phyloP scores from a whole-genome alignment of 2,329 filamentous ascomycete genomes.

The Endoconidiophora laricicola region DNA sequence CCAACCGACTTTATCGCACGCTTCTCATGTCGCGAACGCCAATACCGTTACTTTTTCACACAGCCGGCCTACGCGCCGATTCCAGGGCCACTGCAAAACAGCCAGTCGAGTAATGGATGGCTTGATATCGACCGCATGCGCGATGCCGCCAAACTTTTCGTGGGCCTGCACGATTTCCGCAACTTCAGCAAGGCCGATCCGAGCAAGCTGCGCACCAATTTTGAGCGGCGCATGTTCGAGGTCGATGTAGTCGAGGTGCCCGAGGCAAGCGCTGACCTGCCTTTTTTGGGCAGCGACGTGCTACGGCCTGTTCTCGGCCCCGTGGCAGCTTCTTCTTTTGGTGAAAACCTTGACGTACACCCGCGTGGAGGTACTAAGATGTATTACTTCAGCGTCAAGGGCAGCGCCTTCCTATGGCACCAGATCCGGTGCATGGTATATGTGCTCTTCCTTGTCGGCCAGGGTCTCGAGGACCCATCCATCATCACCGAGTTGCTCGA shows the following conservation, averaged over 20 bases:
- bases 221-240: conserved; percentile 61
- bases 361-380: conserved; percentile 37
- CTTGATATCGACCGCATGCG: conserved; percentile 81
- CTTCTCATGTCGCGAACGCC: conserved; percentile 79
- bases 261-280: conserved; percentile 34
- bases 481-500: conserved; percentile 64
- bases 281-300: conserved; percentile 32
- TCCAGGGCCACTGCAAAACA: conserved; percentile 17
- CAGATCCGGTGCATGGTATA: conserved; percentile 92
- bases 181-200: conserved; percentile 94
- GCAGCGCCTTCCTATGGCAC: conserved; percentile 92
- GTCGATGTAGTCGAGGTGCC: conserved; percentile 59
- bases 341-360: conserved; percentile 1
- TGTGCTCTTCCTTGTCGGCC: conserved; percentile 80
- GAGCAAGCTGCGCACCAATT: conserved; percentile 76
- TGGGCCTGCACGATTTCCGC: conserved; percentile 82
- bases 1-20: conserved; percentile 72
- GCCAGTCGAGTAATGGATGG: conserved; percentile 38
- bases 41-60: conserved; percentile 96
- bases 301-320: conserved; percentile 18
- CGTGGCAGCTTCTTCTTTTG: not conserved
- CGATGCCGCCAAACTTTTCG: conserved; percentile 59
- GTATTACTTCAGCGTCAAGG: conserved; percentile 77
- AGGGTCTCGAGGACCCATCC: conserved; percentile 62
- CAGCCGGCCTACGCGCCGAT: conserved; percentile 66